phyloP scores from a whole-genome alignment of 2,329 filamentous ascomycete species.

The Colletotrichum sp. region DNA sequence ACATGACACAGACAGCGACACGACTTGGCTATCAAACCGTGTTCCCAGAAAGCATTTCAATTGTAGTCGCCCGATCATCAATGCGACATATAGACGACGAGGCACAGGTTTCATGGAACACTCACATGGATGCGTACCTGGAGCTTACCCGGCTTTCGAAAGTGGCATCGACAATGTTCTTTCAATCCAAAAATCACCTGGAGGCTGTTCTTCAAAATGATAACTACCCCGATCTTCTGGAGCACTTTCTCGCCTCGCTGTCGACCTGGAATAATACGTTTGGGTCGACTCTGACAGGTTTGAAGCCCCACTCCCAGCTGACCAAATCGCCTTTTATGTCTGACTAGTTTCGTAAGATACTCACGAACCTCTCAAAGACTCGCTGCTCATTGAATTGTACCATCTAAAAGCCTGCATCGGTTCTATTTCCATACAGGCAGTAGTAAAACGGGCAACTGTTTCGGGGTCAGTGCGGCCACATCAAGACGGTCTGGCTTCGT shows the following conservation, averaged over 20 bases:
- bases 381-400: conserved; percentile 23
- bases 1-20: conserved; percentile 23
- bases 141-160: conserved; percentile 23
- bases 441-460: conserved; percentile 20
- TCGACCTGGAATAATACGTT: conserved; percentile 21
- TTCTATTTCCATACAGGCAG: conserved; percentile 26
- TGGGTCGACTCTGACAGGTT: background rate
- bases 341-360: conserved; percentile 1
- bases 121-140: conserved; percentile 23
- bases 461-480: conserved; percentile 7
- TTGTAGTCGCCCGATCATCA: background rate
- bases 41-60: conserved; percentile 10
- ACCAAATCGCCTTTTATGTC: background rate
- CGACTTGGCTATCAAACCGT: background rate
- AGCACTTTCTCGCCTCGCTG: conserved; percentile 22
- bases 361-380: conserved; percentile 4
- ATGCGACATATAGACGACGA: background rate
- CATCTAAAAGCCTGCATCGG: conserved; percentile 25
- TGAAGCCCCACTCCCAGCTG: background rate
- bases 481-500: conserved; percentile 17
- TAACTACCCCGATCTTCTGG: conserved; percentile 22
- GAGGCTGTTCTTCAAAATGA: conserved; percentile 22
- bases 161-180: conserved; percentile 26
- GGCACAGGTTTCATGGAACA: background rate
- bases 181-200: conserved; percentile 22